Evolutionary conservation across 2,329 filamentous ascomycete species (phyloP), one percentile per base, ranked within the genome.

Genomic region (Tolypocladium paradoxum): DNA sequence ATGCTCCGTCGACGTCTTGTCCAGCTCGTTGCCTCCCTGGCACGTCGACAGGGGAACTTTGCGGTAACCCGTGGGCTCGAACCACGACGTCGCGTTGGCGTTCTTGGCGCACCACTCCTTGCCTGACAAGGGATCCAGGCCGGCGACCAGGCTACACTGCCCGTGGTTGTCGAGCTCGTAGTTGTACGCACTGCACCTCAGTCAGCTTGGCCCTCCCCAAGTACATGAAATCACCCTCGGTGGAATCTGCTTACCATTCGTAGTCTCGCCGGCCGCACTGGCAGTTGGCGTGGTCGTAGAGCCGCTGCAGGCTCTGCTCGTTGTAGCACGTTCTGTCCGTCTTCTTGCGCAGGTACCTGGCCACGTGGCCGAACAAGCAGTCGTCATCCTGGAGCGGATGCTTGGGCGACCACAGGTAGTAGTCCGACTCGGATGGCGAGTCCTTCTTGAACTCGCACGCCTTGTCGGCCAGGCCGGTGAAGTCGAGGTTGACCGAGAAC

Each of bases 21-120:
- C 90, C 48, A 88, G 75, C 62, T 92, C 84, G 5, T 71, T 71
- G 43, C 92, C 93, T 36, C 84, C 89, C 45, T 78, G 59, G 68
- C 95, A 99, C 0, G 91, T 97, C 0, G 90, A 90, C 49, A 96
- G 79, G 0, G 91, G 92, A 54, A 99, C 88, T 54, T 85, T 85
- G 50, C 93, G 87, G 73, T 95, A 97, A 48, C 90, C 90, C 0
- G 89, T 93, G 6, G 88, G 84, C 57, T 90, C 83, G 73, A 83
- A 93, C 73, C 87, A 99, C 63, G 93, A 85, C 33, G 82, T 70
- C n/a, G 73, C 78, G 31, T 87, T 81, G 1, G 87, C 82, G 61
- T 96, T 69, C 49, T 75, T 72, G 51, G 69, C 66, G 67, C 80
- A 83, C 70, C 73, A 77, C 54, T 77, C 70, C 54, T 71, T 63